Evolutionary conservation across 257 asterid genomes (phyloP), one percentile per base, ranked within the genome.

Genomic region (Plantago ovata): DNA sequence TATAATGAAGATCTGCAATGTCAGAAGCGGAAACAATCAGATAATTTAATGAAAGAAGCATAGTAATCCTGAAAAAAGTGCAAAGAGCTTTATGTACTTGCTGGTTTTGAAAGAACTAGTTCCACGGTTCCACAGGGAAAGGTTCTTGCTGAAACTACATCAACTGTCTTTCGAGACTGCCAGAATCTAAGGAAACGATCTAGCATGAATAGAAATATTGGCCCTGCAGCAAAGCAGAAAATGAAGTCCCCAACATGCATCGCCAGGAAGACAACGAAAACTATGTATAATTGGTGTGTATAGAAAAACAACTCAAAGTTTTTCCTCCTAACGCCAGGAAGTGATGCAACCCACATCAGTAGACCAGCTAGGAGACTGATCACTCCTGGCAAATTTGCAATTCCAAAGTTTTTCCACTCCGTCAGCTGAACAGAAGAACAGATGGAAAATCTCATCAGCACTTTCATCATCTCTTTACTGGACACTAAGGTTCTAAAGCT

Each of bases 161-260:
- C 69, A 4, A 84, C 96, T 0, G 70, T 78, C 42, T 43, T 72
- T 56, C 89, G 72, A 0, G 95, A 87, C 72, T 87, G 95, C 53
- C 75, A 87, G 83, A 87, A 87, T 55, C 95, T 78, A 40, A 87
- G 88, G 49, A 84, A 87, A 5, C 94, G 86, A 53, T 87, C 91
- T 20, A 87, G 94, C 86, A 84, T 80, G 84, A 80, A 87, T 22
- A 87, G 75, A 66, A 84, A 87, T 23, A 87, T 67, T 42, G 78
- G 84, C 1, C 85, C 89, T 39, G 84, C 91, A 23, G 79, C 86
- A 12, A 74, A 80, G 48, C 77, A 76, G 85, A 84, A 80, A 64
- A 79, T 2, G 71, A 67, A 74, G 69, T 77, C 83, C 18, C 89
- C 96, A 20, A 84, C 90, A 22, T 84, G 94, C 71, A 87, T 53